These are phyloP conservation scores for Lanzia echinophila DNA, from an alignment of 2,329 filamentous ascomycete genomes.

Conservation along the genomic window DNA sequence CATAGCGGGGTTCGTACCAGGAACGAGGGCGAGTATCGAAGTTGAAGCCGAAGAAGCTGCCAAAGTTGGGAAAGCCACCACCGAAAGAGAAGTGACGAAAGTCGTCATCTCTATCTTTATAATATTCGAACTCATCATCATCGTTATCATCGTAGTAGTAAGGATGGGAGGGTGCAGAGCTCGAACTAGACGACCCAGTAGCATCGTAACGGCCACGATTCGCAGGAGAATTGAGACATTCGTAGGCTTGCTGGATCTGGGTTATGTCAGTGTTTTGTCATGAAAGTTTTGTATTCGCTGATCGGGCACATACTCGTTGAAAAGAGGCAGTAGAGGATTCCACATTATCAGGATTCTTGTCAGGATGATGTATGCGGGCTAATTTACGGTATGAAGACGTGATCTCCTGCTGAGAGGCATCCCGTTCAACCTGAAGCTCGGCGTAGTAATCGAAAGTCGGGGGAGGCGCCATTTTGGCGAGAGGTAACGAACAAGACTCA, in stretches of 20 bases:
- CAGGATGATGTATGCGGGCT: conserved; percentile 17
- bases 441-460: conserved; percentile 15
- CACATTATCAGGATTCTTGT: conserved; percentile 18
- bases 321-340: conserved; percentile 14
- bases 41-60: too few relatives aligned
- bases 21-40: too few relatives aligned
- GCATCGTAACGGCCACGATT: conserved; percentile 10
- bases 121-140: too few relatives aligned
- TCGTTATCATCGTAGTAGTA: too few relatives aligned
- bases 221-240: conserved; percentile 12
- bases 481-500: conserved; percentile 16
- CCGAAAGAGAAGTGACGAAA: too few relatives aligned
- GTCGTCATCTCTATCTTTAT: too few relatives aligned
- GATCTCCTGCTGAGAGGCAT: conserved; percentile 14
- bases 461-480: conserved; percentile 10
- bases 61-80: too few relatives aligned
- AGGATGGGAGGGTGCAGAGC: too few relatives aligned
- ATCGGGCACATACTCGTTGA: conserved; percentile 11
- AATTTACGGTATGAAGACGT: conserved; percentile 13
- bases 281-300: not conserved
- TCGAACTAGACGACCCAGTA: too few relatives aligned
- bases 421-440: conserved; percentile 10
- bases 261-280: not conserved
- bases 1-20: too few relatives aligned
- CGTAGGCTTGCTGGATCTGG: conserved; percentile 17